Percentiles rank a stretch among this genome's conserved stretches.
These are phyloP conservation scores for Leccinum subatratum DNA, from an alignment of 1,284 basidiomycete genomes.

Conservation along the genomic window DNA sequence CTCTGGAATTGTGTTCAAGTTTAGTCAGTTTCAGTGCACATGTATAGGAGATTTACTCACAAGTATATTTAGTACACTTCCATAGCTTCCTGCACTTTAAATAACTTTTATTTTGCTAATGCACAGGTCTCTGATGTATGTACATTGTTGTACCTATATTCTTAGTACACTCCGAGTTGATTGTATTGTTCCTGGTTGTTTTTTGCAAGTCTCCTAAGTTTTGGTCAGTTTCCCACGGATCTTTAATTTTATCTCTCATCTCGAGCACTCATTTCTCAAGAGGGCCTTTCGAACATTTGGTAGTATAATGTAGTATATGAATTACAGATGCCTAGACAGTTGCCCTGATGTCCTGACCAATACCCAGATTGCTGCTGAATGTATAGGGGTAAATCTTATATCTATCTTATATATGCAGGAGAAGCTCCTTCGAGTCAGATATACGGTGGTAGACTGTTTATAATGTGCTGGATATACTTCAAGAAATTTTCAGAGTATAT, in stretches of 20 bases:
- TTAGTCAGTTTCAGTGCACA: too few relatives aligned
- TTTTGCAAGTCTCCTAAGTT: not conserved
- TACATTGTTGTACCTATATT: not conserved
- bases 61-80: too few relatives aligned
- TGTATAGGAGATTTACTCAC: too few relatives aligned
- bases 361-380: not conserved
- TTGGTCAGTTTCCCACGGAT: not conserved
- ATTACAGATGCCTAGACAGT: not conserved
- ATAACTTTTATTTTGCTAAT: not conserved
- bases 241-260: not conserved
- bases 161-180: not conserved
- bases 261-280: not conserved
- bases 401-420: not conserved
- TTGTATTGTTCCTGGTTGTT: not conserved
- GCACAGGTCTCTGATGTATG: not conserved
- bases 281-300: not conserved
- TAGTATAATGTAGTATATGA: not conserved
- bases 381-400: not conserved
- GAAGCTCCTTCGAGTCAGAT: not conserved
- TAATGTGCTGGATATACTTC: too few relatives aligned
- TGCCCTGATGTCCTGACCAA: not conserved
- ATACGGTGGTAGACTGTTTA: too few relatives aligned
- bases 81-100: not conserved
- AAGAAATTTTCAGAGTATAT: too few relatives aligned
- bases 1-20: too few relatives aligned